Conservation (phyloP, 257 asterid genomes). For the Jaltomata sinuosa region DNA sequence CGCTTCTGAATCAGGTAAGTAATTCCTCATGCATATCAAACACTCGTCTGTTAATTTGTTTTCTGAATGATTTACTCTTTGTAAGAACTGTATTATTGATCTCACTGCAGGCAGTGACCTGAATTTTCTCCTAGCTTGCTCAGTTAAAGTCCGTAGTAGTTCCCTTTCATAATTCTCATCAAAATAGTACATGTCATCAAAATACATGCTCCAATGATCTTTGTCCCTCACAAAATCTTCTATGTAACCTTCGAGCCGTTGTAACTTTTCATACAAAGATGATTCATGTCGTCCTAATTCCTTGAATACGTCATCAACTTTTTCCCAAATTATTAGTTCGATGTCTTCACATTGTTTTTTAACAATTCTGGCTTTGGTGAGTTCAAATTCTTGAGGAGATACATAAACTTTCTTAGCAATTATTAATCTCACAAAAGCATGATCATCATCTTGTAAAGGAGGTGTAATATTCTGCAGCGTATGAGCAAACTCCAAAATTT, state of each 20-base stretch:
- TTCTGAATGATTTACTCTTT: neutral
- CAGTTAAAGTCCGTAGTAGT: neutral
- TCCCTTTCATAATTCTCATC: neutral
- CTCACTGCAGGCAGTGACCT: neutral
- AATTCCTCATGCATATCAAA: neutral
- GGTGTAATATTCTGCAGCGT: neutral
- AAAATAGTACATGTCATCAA: neutral
- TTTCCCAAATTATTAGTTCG: neutral
- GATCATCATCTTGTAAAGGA: neutral
- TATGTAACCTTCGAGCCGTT: neutral
- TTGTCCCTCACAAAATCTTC: neutral
- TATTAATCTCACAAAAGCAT: neutral
- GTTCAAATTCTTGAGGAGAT: neutral
- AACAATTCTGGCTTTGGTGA: neutral
- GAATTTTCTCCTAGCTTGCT: neutral
- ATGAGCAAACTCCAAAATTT: neutral
- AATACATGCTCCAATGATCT: neutral
- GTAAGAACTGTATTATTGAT: neutral
- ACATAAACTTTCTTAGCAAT: neutral
- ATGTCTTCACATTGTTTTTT: neutral
- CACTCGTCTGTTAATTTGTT: neutral
- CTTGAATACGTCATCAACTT: neutral
- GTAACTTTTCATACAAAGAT: neutral
- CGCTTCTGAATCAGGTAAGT: neutral
- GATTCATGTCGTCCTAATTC: neutral